Base-by-base conservation (phyloP, 352 stramenopile species). In the Pythium aristosporum region DNA sequence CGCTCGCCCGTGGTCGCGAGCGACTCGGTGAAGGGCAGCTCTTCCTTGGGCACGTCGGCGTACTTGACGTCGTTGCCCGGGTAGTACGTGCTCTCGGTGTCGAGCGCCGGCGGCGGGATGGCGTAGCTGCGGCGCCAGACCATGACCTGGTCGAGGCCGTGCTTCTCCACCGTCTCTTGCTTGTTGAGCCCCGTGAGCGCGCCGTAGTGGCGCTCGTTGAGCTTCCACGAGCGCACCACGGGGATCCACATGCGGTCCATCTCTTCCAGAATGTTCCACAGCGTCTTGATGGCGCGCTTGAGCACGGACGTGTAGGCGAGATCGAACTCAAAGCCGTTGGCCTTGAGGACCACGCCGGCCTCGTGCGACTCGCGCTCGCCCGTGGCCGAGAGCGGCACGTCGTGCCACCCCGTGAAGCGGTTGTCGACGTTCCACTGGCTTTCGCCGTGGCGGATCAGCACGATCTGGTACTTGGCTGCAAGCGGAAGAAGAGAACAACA, bases 141-240 rank as follows among this genome's bases (percentile, higher is more conserved):
- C 78, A 96, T 97, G 53, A 99, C 97, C 79, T 99, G 96, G 44
- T 99, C 96, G 63, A 98, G 95, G 51, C 97, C 97, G 82, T 99
- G 94, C 82, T 99, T 98, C 65, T 98, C 94, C 1, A 99, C 97
- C 5, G 97, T 99, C 77, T 99, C 88, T 77, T 99, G 89, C 85
- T 99, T 99, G 85, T 99, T 96, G 20, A 99, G 82, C 41, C 97
- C 98, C 68, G 97, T 97, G 49, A 99, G 83, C n/a, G 83, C 89
- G 61, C 98, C 98, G 69, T 99, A 99, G 81, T 99, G 96, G 65
- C 97, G 86, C 79, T 99, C 98, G 71, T 99, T 99, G 5, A 99
- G 85, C 68, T 93, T 85, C 91, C 91, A 98, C 18, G 82, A 91
- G 57, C 91, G 91, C 13, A 80, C 77, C 18, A 98, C 88, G 9